A percentile compares a stretch with the other conserved stretches of the same genome.
Evolutionary conservation across 2,329 filamentous ascomycete genomes (phyloP).

Genomic region (Aspergillus sp.): DNA sequence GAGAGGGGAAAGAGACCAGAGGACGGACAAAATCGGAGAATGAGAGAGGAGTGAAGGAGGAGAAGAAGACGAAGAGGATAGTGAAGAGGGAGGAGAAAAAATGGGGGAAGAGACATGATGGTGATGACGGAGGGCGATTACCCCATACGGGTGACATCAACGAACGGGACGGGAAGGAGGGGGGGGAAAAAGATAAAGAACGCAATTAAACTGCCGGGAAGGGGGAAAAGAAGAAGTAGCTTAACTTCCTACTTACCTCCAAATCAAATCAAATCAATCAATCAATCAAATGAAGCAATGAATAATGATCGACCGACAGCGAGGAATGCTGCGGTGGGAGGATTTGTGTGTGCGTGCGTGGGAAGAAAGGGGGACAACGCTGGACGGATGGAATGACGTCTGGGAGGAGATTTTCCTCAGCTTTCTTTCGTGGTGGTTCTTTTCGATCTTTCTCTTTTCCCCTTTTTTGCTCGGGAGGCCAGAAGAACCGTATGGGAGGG

Average conservation of each 20-base stretch:
- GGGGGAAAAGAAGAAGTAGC: neutral
- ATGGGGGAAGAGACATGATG: slow-evolving; percentile 1
- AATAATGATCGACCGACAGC: neutral
- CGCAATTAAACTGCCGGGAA: neutral
- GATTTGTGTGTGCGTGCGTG: neutral
- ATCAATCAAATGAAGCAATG: neutral
- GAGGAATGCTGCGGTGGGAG: neutral
- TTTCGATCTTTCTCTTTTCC: slow-evolving; percentile 8
- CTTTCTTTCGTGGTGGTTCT: slow-evolving; percentile 3
- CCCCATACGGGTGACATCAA: slow-evolving; percentile 13
- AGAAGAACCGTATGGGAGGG: neutral
- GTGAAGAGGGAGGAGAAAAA: slow-evolving; percentile 6
- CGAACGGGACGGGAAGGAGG: slow-evolving; percentile 13
- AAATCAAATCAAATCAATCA: too few relatives aligned
- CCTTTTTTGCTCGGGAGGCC: slow-evolving; percentile 14
- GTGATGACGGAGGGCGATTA: slow-evolving; percentile 20
- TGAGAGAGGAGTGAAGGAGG: neutral
- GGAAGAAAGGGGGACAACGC: neutral
- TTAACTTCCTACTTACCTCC: neutral
- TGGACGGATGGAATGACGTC: slow-evolving; percentile 13
- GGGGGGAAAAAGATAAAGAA: neutral
- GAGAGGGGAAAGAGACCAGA: slow-evolving; percentile 17
- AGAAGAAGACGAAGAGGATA: neutral
- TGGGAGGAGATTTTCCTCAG: slow-evolving; percentile 7
- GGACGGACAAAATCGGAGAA: neutral